phyloP scores from a whole-genome alignment of 2,329 filamentous ascomycete species.

The Aspergillus sp. region DNA sequence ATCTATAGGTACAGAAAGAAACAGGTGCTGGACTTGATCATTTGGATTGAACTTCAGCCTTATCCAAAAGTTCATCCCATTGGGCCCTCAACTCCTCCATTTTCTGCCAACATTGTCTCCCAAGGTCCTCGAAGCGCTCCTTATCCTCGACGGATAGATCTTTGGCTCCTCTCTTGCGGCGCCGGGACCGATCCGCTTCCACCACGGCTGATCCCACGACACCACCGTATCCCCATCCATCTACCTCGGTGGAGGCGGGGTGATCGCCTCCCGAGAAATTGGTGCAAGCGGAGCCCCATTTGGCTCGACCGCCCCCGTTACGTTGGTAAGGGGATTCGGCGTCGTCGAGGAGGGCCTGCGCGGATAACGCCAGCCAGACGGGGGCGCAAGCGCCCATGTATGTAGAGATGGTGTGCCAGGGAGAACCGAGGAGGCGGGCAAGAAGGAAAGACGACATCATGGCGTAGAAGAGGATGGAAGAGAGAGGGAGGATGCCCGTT shows the following conservation, averaged over 20 bases:
- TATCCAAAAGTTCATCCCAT: constrained; percentile 37
- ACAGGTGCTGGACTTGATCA: background rate
- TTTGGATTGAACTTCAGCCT: constrained; percentile 8
- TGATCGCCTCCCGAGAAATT: constrained; percentile 54
- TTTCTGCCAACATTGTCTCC: constrained; percentile 35
- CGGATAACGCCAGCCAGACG: constrained; percentile 71
- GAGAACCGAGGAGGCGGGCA: constrained; percentile 72
- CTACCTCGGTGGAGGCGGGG: constrained; percentile 74
- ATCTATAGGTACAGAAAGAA: background rate
- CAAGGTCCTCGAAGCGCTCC: constrained; percentile 35
- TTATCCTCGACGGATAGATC: constrained; percentile 50
- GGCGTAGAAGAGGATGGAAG: constrained; percentile 61
- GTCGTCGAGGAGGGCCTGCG: constrained; percentile 42
- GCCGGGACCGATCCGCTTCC: constrained; percentile 48
- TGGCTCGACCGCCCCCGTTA: constrained; percentile 57
- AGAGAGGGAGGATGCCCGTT: constrained; percentile 74
- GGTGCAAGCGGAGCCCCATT: constrained; percentile 75
- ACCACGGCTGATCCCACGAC: constrained; percentile 47
- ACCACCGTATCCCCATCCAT: constrained; percentile 72
- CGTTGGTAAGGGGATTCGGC: constrained; percentile 47
- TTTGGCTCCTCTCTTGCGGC: constrained; percentile 54
- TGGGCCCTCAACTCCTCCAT: constrained; percentile 38
- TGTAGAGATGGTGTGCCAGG: constrained; percentile 76
- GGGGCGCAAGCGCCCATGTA: constrained; percentile 74
- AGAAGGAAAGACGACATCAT: constrained; percentile 67